Evolutionary conservation across 2,329 filamentous ascomycete species (phyloP), one percentile per base, ranked within the genome.

Genomic region (Trichoderma lentiforme): DNA sequence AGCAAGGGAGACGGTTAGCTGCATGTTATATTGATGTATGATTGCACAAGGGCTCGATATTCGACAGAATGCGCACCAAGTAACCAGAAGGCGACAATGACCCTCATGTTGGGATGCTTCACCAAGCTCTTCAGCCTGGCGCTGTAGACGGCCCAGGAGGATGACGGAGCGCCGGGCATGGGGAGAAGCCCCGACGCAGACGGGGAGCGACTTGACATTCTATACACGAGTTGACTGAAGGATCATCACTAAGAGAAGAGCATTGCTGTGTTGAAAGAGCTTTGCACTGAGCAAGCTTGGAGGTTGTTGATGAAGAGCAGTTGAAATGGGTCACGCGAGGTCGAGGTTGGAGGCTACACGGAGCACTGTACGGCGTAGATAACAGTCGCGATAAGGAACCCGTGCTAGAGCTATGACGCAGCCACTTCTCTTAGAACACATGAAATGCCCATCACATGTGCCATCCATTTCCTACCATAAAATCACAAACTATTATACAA

Each of bases 61-160:
- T 21, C 21, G 21, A 43, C 21, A 1, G 18, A 2, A 12, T 70
- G 73, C 73, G 36, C 84, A 98, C 95, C 95, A 79, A 98, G 97
- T 2, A 98, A 86, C 95, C 95, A 98, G 79, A 98, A 98, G 32
- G 95, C 93, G 65, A 90, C 79, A 71, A 93, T 86, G 18, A 97
- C 93, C 65, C 91, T 86, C 1, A 87, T 86, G 77, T 97, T 90
- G 62, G 90, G 88, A 72, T 91, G 91, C 34, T 86, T 86, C 71
- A 96, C 89, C 60, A 92, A 77, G 24, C 86, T 83, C 64, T 83
- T 84, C 30, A 96, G 78, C 43, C 93, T 89, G 30, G 91, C 89
- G 72, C 86, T 86, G 81, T 93, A 95, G 71, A 89, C 81, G n/a
- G 89, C 87, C 92, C 93, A 95, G 62, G 92, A 93, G 4, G 93